phyloP scores from a whole-genome alignment of 176 grass and related monocot species.

The Phoenix roebelenii region DNA sequence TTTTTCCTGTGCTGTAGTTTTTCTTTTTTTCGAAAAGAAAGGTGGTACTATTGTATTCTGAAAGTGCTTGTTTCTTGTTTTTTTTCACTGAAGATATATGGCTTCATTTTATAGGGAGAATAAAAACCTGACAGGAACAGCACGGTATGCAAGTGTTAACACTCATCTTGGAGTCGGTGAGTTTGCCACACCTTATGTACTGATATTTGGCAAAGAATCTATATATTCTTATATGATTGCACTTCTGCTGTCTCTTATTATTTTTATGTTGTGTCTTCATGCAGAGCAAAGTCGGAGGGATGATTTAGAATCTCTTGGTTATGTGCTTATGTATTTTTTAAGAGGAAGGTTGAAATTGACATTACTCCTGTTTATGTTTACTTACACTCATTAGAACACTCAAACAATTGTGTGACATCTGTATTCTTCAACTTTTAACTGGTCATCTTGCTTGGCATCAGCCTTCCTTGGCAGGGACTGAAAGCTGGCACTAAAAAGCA shows the following conservation, averaged over 20 bases:
- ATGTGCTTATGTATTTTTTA: slow-evolving; percentile 5
- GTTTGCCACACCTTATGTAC: neutral
- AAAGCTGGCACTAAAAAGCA: slow-evolving; percentile 16
- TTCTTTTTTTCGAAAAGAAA: too few species aligned
- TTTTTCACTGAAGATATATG: too few species aligned
- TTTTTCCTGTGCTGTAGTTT: too few species aligned
- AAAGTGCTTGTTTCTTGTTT: too few species aligned
- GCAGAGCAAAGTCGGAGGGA: slow-evolving; percentile 11
- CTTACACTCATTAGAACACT: too few species aligned
- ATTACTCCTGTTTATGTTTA: neutral
- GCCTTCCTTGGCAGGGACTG: slow-evolving; percentile 16
- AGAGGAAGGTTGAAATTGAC: slow-evolving; percentile 1
- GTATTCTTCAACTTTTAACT: neutral
- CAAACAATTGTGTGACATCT: too few species aligned
- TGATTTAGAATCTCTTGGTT: slow-evolving; percentile 12
- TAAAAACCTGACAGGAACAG: slow-evolving; percentile 2
- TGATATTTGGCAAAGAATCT: neutral
- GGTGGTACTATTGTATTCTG: too few species aligned
- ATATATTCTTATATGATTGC: neutral
- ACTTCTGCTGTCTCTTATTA: neutral
- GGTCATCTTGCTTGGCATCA: neutral
- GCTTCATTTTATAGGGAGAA: neutral
- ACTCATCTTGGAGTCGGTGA: slow-evolving; percentile 9
- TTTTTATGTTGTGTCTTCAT: neutral
- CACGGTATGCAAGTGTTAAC: neutral